Evolutionary conservation across 148 eudicot genomes (phyloP), one percentile per base, ranked within the genome.

Genomic region (Rhododendron molle): DNA sequence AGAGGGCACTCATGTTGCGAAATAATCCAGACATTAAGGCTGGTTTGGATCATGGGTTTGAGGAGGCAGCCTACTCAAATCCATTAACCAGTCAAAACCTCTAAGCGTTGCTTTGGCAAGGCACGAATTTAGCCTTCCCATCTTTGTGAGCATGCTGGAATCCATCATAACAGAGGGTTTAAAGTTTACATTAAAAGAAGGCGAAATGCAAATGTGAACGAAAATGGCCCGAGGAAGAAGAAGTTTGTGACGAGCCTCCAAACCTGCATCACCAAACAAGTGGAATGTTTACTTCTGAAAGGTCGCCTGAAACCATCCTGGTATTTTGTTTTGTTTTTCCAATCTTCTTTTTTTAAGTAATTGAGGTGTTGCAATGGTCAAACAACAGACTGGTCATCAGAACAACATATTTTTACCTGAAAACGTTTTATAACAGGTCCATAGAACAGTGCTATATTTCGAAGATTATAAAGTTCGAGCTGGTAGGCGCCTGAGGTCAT

Each of bases 221-320:
- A 88, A 74, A 87, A 90, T 13, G 83, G 83, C 21, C 90, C 92
- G 9, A 90, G 82, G 86, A 90, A 90, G 84, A 90, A 87, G 90
- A 90, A 88, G 56, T 87, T 89, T 23, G 90, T 90, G 28, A 90
- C 15, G 34, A 90, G 92, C 88, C 90, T 90, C 92, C 92, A 90
- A 38, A 90, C 81, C 92, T 88, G 89, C 83, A 80, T 43, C 76
- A 72, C 74, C 81, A 54, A 84, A 84, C 46, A 79, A 14, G 6
- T 3, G 10, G 10, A 16, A 50, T 28, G 21, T 28, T 72, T 5
- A 13, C 20, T 47, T 13, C 49, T 49, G 12, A 50, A 11, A 15
- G 15, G 38, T 16, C 11, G 38, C 9, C 40, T 82, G 50, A 82
- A 56, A 56, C 38, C 56, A 34, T 6, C 8, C 47, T 8, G 23